A percentile compares a stretch with the other conserved stretches of the same genome.
These are phyloP conservation scores for Phoma sp. DNA, from an alignment of 2,329 filamentous ascomycete genomes.

Conservation along the genomic window DNA sequence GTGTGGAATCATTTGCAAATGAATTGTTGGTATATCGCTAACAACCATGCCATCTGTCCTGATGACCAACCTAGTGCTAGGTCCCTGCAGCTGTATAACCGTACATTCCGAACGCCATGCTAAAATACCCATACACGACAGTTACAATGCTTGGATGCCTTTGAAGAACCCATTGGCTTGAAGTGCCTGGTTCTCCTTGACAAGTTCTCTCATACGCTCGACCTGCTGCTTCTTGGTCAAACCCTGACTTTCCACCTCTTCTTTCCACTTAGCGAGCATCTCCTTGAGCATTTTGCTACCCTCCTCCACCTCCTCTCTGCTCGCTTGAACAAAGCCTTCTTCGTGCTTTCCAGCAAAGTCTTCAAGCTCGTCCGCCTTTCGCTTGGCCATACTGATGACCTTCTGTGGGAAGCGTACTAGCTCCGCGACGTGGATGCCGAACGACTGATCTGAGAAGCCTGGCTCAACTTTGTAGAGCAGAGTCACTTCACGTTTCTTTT, in stretches of 20 bases:
- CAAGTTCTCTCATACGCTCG: conserved; percentile 77
- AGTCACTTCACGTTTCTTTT: conserved; percentile 76
- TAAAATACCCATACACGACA: not conserved
- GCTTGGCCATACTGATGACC: conserved; percentile 98
- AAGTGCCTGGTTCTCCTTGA: conserved; percentile 73
- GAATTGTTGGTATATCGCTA: conserved; percentile 7
- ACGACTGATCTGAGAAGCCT: conserved; percentile 95
- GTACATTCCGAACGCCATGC: conserved; percentile 10
- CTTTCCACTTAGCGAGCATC: conserved; percentile 85
- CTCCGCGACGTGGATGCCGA: conserved; percentile 98
- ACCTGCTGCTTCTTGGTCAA: conserved; percentile 72
- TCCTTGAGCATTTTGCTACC: conserved; percentile 86
- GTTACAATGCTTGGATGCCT: conserved; percentile 56
- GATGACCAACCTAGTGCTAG: too few species aligned
- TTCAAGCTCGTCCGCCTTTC: conserved; percentile 97
- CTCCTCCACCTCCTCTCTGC: conserved; percentile 86
- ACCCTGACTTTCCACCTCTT: conserved; percentile 68
- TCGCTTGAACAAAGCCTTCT: conserved; percentile 53
- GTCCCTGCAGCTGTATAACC: not conserved
- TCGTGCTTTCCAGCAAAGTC: conserved; percentile 88
- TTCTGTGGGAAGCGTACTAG: conserved; percentile 95
- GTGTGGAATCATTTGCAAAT: not conserved
- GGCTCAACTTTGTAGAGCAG: conserved; percentile 96
- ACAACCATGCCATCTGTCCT: not conserved
- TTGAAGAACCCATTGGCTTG: conserved; percentile 73